These are phyloP conservation scores for Scheffersomyces spartinae DNA, from an alignment of 805 yeast species.

Conservation along the genomic window DNA sequence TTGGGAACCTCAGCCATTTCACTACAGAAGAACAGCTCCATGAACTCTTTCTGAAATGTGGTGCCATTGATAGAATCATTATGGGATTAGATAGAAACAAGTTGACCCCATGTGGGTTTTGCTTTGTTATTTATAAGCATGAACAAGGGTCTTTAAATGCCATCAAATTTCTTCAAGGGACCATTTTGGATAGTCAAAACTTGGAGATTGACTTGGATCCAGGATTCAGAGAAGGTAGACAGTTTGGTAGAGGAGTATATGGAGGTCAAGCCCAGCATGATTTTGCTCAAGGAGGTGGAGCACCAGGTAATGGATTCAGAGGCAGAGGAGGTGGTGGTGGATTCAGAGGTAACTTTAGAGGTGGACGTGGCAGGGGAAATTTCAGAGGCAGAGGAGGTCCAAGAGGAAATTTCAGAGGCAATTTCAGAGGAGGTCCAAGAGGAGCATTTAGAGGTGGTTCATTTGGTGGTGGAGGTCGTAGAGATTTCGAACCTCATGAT, in stretches of 20 bases:
- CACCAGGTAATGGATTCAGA: conserved; percentile 13
- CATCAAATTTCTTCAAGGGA: conserved; percentile 69
- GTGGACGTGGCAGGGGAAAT: conserved; percentile 31
- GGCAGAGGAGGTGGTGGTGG: conserved; percentile 20
- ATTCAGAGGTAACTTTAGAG: conserved; percentile 34
- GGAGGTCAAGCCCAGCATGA: conserved; percentile 92
- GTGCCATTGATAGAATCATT: conserved; percentile 64
- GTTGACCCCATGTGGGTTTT: conserved; percentile 93
- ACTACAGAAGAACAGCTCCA: conserved; percentile 93
- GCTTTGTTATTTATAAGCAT: conserved; percentile 70
- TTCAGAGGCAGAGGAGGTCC: conserved; percentile 19
- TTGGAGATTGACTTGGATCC: conserved; percentile 90
- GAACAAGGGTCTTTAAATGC: conserved; percentile 71
- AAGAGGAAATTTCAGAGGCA: conserved; percentile 12
- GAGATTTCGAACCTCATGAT: no score
- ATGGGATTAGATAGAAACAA: conserved; percentile 93
- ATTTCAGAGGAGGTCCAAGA: conserved; percentile 8
- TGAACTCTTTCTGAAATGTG: conserved; percentile 78
- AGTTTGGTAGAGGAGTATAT: conserved; percentile 82
- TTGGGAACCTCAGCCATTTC: conserved; percentile 80
- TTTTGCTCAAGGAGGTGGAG: conserved; percentile 10
- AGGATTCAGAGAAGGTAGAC: conserved; percentile 91
- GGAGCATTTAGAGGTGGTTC: conserved; percentile 1
- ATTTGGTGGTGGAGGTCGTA: not conserved
- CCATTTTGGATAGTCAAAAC: conserved; percentile 72